These are phyloP conservation scores for Annulohypoxylon nitens DNA, from an alignment of 495 filamentous ascomycete species.

Conservation along the genomic window DNA sequence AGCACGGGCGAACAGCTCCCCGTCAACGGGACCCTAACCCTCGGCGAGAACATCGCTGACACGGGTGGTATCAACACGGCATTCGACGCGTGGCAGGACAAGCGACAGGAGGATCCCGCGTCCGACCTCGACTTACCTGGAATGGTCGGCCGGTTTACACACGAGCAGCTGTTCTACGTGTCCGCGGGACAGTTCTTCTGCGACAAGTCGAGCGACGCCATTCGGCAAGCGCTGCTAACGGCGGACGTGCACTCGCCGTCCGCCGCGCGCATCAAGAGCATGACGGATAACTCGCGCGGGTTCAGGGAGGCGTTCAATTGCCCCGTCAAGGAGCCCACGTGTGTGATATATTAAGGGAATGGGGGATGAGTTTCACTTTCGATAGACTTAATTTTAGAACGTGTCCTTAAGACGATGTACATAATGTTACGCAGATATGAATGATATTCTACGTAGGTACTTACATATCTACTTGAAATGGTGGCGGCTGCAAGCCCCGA, in stretches of 20 bases:
- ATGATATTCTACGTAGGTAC: neutral
- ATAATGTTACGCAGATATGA: neutral
- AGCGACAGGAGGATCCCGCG: conserved; percentile 54
- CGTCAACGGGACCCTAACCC: conserved; percentile 71
- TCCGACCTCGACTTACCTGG: conserved; percentile 67
- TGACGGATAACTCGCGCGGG: conserved; percentile 72
- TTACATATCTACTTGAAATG: neutral
- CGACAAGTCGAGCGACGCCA: conserved; percentile 10
- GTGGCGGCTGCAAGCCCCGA: neutral
- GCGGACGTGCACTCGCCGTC: conserved; percentile 66
- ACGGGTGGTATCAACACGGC: conserved; percentile 72
- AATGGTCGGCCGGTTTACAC: conserved; percentile 64
- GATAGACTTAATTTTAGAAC: neutral
- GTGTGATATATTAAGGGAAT: conserved; percentile 65
- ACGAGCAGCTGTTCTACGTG: conserved; percentile 76
- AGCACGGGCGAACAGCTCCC: conserved; percentile 64
- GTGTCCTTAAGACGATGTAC: neutral
- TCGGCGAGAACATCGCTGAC: conserved; percentile 78
- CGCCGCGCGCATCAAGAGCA: conserved; percentile 67
- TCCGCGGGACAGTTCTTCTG: conserved; percentile 73
- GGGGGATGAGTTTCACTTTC: neutral
- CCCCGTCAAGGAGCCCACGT: conserved; percentile 70
- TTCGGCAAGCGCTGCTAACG: neutral
- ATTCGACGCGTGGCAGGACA: conserved; percentile 73
- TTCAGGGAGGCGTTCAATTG: conserved; percentile 76